Conservation (phyloP, 768 basidiomycete genomes). For the Favolaschia claudopus region DNA sequence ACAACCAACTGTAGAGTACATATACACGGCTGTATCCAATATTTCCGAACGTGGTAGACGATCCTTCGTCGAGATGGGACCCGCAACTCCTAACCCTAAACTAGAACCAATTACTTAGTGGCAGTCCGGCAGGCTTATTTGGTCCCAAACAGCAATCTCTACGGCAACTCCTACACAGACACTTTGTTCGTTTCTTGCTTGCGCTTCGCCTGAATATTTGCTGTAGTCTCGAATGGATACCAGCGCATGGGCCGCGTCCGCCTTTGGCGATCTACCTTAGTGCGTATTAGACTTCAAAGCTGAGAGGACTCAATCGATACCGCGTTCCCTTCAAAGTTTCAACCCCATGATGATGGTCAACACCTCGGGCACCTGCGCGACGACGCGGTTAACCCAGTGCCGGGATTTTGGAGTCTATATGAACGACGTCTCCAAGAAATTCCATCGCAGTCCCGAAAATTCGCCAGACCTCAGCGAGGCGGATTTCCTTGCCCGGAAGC, state of each 20-base stretch:
- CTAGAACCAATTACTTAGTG: neutral
- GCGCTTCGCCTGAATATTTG: too few relatives aligned
- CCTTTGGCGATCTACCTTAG: slow-evolving; percentile 19
- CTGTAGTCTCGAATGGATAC: slow-evolving; percentile 12
- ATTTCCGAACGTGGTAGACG: too few relatives aligned
- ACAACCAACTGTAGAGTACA: too few relatives aligned
- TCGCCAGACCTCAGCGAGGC: slow-evolving; percentile 33
- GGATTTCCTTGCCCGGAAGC: slow-evolving; percentile 37
- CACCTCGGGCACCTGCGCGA: slow-evolving; percentile 38
- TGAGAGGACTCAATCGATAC: neutral
- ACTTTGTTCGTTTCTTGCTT: too few relatives aligned
- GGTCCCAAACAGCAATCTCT: neutral
- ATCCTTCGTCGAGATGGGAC: too few relatives aligned
- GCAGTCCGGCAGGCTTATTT: neutral
- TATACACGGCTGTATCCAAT: too few relatives aligned
- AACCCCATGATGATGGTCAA: slow-evolving; percentile 40
- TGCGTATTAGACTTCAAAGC: neutral
- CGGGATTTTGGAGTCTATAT: slow-evolving; percentile 33
- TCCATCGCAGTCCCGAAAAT: slow-evolving; percentile 25
- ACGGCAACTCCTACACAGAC: too few relatives aligned
- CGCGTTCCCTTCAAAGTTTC: slow-evolving; percentile 22
- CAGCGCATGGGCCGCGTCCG: slow-evolving; percentile 4
- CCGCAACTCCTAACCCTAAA: too few relatives aligned
- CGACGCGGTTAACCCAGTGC: slow-evolving; percentile 38
- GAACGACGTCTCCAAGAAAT: slow-evolving; percentile 39